phyloP scores from a whole-genome alignment of 2,329 filamentous ascomycete genomes.

The Paracorniculantispora psalliotae region DNA sequence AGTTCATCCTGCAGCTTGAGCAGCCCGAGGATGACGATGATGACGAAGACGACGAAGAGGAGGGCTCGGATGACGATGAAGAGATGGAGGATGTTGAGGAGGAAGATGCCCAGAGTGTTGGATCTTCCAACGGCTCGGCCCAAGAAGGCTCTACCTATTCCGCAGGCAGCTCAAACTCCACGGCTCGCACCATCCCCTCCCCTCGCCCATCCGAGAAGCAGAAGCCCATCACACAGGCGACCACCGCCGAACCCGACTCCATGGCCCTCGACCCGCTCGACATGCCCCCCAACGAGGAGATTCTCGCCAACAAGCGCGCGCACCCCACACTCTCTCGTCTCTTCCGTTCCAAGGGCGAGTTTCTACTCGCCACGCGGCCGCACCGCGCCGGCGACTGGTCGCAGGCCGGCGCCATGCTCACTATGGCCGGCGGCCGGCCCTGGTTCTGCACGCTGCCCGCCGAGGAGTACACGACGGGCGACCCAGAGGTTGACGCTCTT shows the following conservation, averaged over 20 bases:
- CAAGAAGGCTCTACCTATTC: constrained; percentile 8
- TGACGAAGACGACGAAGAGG: constrained; percentile 28
- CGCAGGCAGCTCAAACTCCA: constrained; percentile 11
- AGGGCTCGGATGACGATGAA: constrained; percentile 24
- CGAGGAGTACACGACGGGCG: constrained; percentile 43
- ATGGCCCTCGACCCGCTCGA: constrained; percentile 24
- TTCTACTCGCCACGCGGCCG: constrained; percentile 55
- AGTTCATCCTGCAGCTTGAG: constrained; percentile 47
- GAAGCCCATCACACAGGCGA: background rate
- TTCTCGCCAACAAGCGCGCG: constrained; percentile 52
- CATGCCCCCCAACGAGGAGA: constrained; percentile 35
- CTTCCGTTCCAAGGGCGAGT: constrained; percentile 59
- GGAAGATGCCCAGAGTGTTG: constrained; percentile 22
- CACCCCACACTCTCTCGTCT: constrained; percentile 49
- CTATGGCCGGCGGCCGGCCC: constrained; percentile 47
- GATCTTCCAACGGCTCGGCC: constrained; percentile 14
- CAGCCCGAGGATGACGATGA: constrained; percentile 32
- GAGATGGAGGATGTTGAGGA: constrained; percentile 17
- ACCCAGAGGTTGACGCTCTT: constrained; percentile 43
- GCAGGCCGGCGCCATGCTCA: constrained; percentile 60
- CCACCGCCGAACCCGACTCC: constrained; percentile 16
- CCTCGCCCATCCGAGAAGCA: constrained; percentile 2
- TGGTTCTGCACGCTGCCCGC: constrained; percentile 58
- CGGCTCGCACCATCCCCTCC: constrained; percentile 16
- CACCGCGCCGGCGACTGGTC: constrained; percentile 55